A percentile compares a stretch with the other conserved stretches of the same genome.
Conservation (phyloP, 1,284 basidiomycete genomes). For the Wolfiporia cocos region DNA sequence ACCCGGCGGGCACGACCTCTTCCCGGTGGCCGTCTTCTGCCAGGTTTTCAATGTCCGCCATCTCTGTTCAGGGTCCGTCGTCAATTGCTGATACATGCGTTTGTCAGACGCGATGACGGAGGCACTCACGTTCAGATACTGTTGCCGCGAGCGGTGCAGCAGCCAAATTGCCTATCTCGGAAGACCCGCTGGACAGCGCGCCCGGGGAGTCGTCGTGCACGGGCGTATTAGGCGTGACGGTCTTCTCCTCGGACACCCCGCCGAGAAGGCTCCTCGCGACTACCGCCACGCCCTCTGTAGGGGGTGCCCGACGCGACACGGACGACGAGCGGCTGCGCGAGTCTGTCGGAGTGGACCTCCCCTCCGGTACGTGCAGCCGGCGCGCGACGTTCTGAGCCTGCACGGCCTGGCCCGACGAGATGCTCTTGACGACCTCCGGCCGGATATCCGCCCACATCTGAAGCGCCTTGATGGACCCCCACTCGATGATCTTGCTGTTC, state of each 20-base stretch:
- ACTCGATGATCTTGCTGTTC: conserved; percentile 98
- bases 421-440: conserved; percentile 51
- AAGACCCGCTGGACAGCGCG: conserved; percentile 1
- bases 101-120: neutral
- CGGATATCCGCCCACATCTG: conserved; percentile 84
- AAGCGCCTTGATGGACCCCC: conserved; percentile 87
- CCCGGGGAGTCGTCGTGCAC: conserved; percentile 13
- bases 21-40: neutral
- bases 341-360: conserved; percentile 34
- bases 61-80: neutral
- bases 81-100: neutral
- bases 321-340: conserved; percentile 27
- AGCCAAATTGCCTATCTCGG: neutral
- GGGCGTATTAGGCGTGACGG: conserved; percentile 9
- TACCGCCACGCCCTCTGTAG: conserved; percentile 12
- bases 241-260: conserved; percentile 9
- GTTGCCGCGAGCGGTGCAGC: neutral
- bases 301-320: conserved; percentile 13
- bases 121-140: conserved; percentile 3
- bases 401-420: conserved; percentile 50
- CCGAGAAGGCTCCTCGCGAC: conserved; percentile 2
- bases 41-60: conserved; percentile 3
- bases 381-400: conserved; percentile 65
- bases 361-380: conserved; percentile 60
- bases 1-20: neutral